phyloP scores from a whole-genome alignment of 352 stramenopile species.

The Globisporangium paddicum region DNA sequence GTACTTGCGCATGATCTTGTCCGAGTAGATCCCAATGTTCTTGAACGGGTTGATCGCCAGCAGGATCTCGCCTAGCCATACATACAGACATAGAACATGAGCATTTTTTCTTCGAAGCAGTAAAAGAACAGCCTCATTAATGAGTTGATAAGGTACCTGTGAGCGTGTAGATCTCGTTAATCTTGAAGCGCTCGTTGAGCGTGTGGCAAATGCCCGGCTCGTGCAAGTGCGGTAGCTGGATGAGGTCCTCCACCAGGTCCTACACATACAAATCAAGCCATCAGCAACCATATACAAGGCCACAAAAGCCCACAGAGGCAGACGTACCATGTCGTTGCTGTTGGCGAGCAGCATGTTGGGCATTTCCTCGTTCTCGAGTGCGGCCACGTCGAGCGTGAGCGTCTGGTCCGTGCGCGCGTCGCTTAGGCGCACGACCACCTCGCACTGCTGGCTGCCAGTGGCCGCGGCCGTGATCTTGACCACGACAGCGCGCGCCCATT shows the following conservation, averaged over 20 bases:
- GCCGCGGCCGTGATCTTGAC: conserved; percentile 25
- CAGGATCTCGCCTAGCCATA: conserved; percentile 75
- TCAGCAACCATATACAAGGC: too few species aligned
- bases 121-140: too few species aligned
- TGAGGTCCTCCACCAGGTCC: conserved; percentile 90
- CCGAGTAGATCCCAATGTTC: conserved; percentile 81
- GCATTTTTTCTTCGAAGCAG: too few species aligned
- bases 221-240: conserved; percentile 91
- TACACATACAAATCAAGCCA: conserved; percentile 9
- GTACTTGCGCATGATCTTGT: conserved; percentile 87
- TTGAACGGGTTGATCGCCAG: conserved; percentile 89
- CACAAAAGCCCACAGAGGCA: too few species aligned
- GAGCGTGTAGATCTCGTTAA: conserved; percentile 93
- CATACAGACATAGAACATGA: not conserved
- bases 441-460: conserved; percentile 16
- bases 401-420: conserved; percentile 46
- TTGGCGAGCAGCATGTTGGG: conserved; percentile 68
- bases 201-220: conserved; percentile 94
- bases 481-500: conserved; percentile 65
- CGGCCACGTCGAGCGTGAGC: conserved; percentile 46
- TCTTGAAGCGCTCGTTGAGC: conserved; percentile 88
- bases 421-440: conserved; percentile 48
- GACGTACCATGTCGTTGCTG: conserved; percentile 73
- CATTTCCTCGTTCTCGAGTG: conserved; percentile 62
- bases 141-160: too few species aligned